Base-by-base conservation (phyloP, 306 rosid genomes). In the Trifolium fragiferum region DNA sequence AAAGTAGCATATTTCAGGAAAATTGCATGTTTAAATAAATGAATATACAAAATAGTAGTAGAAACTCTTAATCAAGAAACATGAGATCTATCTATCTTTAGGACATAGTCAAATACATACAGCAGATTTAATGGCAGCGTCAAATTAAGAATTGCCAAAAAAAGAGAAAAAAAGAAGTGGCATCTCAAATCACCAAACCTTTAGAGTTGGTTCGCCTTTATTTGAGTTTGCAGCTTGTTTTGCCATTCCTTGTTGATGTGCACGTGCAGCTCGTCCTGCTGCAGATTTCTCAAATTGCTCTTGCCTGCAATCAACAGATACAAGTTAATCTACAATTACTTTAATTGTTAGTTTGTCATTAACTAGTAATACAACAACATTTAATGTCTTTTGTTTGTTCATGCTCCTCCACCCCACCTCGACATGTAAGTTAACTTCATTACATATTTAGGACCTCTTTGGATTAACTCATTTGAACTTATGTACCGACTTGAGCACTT, bases 231-330 rank as follows among this genome's bases (percentile, higher is more conserved):
- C 89, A 62, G 93, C 54, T 87, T 90, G 92, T 84, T 90, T 92
- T 68, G 90, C 92, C 61, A 80, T 65, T 68, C 70, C 90, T 80
- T 84, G 86, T 54, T 78, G 80, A 66, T 92, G 99, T 71, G 98
- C 96, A 16, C 88, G 96, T 0, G 93, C 96, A 72, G 97, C 95
- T 80, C 92, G 80, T 78, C 93, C 99, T n/a, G 97, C 92, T 13
- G 96, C 81, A 76, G 98, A 89, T 53, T 89, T 87, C 30, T 95
- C 91, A 74, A 83, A 88, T 68, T 90, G 82, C 82, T 87, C 97
- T 81, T 90, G 92, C 88, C 99, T 94, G 86, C 79, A 71, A 76
- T 70, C 61, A 60, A 71, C 66, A n/a, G 18, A 30, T 32, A 64
- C 44, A 76, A 55, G 66, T 78, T 23, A 21, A 16, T 50, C 49